Base-by-base conservation (phyloP, 169 alveolate species). In the Cytauxzoon felis region DNA sequence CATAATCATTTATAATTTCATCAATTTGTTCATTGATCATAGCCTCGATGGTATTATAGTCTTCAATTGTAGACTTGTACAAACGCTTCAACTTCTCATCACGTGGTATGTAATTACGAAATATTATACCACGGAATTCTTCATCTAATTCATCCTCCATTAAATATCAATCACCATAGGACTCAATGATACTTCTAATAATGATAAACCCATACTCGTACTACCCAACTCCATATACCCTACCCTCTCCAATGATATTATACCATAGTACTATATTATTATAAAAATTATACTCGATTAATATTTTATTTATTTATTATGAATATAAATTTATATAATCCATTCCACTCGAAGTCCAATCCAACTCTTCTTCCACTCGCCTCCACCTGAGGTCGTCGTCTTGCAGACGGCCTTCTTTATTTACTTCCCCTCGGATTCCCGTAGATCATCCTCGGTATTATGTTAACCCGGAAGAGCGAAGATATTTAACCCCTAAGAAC, bases 21-120 rank as follows among this genome's bases (percentile, higher is more conserved):
- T 21, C 59, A 6, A 73, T 73, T 11, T 58, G 68, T 21, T 42
- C 64, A 40, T 73, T 78, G 7, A 73, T 64, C 19, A 60, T 67
- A 36, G 53, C 68, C 61, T 73, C 83, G 18, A 73, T 73, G 57
- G 57, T 43, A n/a, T 47, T 32, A 48, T 73, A 73, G 42, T 73
- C 83, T 18, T 73, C 83, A 52, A 73, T 26, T 38, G 42, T 33
- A 53, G 54, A 63, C 13, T 67, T 66, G 30, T 53, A 66, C n/a
- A 73, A 45, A 18, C 68, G 67, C 32, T 50, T 73, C 6, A 73
- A 41, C 32, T 63, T 73, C 30, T 73, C 83, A 48, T 73, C 83
- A 43, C 61, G 62, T 3, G 83, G 83, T 30, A 73, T 67, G 57
- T 73, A 73, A 36, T 73, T 27, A 29, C 68, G 63, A 56, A 73